These are phyloP conservation scores for Salvia miltiorrhiza DNA, from an alignment of 257 asterid species.

Conservation along the genomic window DNA sequence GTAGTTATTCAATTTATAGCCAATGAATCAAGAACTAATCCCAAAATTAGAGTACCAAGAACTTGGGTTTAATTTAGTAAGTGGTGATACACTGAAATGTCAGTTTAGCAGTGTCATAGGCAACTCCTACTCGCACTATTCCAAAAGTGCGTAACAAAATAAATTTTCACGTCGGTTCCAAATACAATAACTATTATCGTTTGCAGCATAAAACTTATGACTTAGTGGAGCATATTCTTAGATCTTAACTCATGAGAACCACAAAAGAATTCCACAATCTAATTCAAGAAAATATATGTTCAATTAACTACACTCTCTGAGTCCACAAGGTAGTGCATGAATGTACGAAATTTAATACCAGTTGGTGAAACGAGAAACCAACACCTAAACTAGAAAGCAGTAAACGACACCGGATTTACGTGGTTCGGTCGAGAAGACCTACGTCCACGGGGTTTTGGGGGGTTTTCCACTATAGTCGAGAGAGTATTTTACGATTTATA, in stretches of 20 bases:
- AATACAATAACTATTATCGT: not conserved
- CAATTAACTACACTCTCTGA: not conserved
- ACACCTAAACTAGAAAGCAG: too few relatives aligned
- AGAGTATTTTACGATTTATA: too few relatives aligned
- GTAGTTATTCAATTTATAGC: too few relatives aligned
- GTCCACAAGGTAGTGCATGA: constrained; percentile 6
- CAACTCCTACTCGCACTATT: not conserved
- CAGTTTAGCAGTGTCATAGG: constrained; percentile 12
- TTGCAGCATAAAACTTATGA: not conserved
- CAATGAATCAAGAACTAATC: too few relatives aligned
- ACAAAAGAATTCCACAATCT: constrained; percentile 15
- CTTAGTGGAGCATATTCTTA: constrained; percentile 25
- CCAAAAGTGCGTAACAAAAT: constrained; percentile 4
- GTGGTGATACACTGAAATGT: constrained; percentile 7
- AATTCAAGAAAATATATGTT: not conserved
- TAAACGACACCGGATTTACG: too few relatives aligned
- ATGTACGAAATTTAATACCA: not conserved
- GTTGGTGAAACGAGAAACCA: too few relatives aligned
- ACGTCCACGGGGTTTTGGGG: too few relatives aligned
- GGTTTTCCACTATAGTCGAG: too few relatives aligned
- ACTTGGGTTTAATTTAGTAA: not conserved
- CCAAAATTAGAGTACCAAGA: not conserved
- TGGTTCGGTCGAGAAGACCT: too few relatives aligned
- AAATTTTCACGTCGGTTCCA: constrained; percentile 2
- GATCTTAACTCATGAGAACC: constrained; percentile 16